A percentile compares a stretch with the other conserved stretches of the same genome.
Evolutionary conservation across 306 rosid genomes (phyloP).

Genomic region (Castanea sativa): DNA sequence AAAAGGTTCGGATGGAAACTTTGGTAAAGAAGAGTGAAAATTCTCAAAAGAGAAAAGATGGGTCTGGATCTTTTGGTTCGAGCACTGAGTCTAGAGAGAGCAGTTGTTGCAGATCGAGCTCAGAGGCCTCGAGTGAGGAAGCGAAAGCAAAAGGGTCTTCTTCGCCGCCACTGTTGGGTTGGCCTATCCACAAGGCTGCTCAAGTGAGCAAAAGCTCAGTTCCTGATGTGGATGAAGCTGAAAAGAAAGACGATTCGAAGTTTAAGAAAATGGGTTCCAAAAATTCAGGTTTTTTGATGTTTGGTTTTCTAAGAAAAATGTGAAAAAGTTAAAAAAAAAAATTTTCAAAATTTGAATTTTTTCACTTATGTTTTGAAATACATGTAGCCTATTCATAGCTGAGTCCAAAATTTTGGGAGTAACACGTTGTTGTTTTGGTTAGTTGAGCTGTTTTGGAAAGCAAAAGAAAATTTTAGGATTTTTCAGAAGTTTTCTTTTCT

Average conservation of each 20-base stretch:
- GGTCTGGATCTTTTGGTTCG: slow-evolving; percentile 40
- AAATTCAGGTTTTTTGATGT: slow-evolving; percentile 54
- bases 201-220: slow-evolving; percentile 43
- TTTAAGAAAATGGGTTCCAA: slow-evolving; percentile 38
- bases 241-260: slow-evolving; percentile 36
- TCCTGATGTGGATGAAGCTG: slow-evolving; percentile 38
- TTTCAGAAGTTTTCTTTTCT: background rate
- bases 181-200: slow-evolving; percentile 95
- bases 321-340: background rate
- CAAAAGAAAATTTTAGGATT: background rate
- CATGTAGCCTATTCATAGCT: background rate
- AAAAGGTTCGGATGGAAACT: slow-evolving; percentile 55
- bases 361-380: background rate
- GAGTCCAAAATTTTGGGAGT: no score
- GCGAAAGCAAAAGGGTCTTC: slow-evolving; percentile 50
- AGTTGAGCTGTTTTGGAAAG: background rate
- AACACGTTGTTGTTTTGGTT: background rate
- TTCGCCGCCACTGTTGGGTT: slow-evolving; percentile 72
- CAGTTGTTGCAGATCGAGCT: slow-evolving; percentile 56
- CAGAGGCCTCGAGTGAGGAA: slow-evolving; percentile 49
- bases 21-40: slow-evolving; percentile 35
- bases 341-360: background rate
- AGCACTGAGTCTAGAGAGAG: slow-evolving; percentile 53
- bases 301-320: background rate
- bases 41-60: slow-evolving; percentile 37